Evolutionary conservation across 768 basidiomycete genomes (phyloP).

Genomic region (Crassisporium funariophilum): DNA sequence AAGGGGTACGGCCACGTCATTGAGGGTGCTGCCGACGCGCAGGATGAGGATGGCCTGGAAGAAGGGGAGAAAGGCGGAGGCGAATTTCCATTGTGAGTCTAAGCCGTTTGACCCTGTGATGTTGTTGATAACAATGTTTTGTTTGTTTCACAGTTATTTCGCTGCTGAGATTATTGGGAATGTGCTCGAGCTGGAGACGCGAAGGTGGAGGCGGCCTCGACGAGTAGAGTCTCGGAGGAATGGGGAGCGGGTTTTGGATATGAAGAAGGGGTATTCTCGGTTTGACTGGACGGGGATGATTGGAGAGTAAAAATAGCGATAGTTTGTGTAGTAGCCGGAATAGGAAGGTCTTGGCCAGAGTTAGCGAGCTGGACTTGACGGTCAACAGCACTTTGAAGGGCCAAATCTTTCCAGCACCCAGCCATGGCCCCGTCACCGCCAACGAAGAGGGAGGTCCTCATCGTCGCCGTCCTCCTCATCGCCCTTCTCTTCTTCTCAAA

Average conservation of each 20-base stretch:
- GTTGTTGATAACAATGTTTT: slow-evolving; percentile 4
- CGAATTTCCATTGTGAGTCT: slow-evolving; percentile 80
- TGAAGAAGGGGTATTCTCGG: slow-evolving; percentile 75
- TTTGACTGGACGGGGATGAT: slow-evolving; percentile 85
- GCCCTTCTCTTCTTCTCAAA: slow-evolving; percentile 46
- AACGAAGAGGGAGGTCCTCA: slow-evolving; percentile 55
- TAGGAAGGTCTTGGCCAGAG: too few species aligned
- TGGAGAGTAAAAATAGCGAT: slow-evolving; percentile 28
- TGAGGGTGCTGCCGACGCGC: slow-evolving; percentile 78
- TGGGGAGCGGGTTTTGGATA: slow-evolving; percentile 65
- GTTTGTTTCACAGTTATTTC: slow-evolving; percentile 79
- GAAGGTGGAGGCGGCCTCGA: slow-evolving; percentile 82
- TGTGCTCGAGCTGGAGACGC: slow-evolving; percentile 82
- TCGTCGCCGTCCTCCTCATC: slow-evolving; percentile 52
- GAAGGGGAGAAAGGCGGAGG: slow-evolving; percentile 91
- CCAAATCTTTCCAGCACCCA: too few species aligned
- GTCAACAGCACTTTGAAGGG: too few species aligned
- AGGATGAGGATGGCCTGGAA: slow-evolving; percentile 66
- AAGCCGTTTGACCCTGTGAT: slow-evolving; percentile 12
- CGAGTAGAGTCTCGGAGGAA: slow-evolving; percentile 71
- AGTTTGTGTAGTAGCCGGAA: not conserved
- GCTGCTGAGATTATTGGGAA: slow-evolving; percentile 95
- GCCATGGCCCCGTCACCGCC: slow-evolving; percentile 43
- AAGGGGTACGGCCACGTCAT: slow-evolving; percentile 99
- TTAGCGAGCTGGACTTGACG: too few species aligned